These are phyloP conservation scores for Flaveria sonorensis DNA, from an alignment of 129 eudicot species.

Conservation along the genomic window DNA sequence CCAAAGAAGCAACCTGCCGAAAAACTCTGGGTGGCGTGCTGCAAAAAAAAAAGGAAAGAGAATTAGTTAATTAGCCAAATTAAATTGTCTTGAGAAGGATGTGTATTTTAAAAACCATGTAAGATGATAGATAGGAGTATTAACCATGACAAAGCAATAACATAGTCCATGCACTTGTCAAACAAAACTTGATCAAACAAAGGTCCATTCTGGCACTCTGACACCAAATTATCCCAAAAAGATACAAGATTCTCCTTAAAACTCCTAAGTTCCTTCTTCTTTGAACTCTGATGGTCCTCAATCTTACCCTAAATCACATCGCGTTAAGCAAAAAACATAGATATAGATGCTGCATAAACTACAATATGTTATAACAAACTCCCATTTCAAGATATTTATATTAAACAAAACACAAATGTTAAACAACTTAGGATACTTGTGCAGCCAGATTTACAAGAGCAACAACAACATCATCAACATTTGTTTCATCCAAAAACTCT, in stretches of 20 bases:
- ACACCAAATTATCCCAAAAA: conserved; percentile 85
- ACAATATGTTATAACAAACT: background rate
- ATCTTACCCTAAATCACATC: conserved; percentile 67
- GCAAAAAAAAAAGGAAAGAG: conserved; percentile 20
- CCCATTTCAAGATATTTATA: background rate
- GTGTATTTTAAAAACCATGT: conserved; percentile 15
- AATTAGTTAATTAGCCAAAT: conserved; percentile 22
- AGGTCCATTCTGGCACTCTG: conserved; percentile 91
- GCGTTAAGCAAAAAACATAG: conserved; percentile 46
- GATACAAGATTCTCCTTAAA: conserved; percentile 82
- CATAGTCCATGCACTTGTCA: conserved; percentile 92
- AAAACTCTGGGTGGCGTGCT: conserved; percentile 96
- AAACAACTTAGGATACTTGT: conserved; percentile 56
- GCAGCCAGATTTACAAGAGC: conserved; percentile 84
- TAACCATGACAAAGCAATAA: conserved; percentile 93
- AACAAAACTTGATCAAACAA: conserved; percentile 75
- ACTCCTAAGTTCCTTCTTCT: conserved; percentile 82
- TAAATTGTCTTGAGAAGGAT: conserved; percentile 8
- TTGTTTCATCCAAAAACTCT: conserved; percentile 77
- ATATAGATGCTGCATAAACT: conserved; percentile 10
- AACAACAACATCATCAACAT: conserved; percentile 92
- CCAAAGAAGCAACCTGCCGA: conserved; percentile 80
- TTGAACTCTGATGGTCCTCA: conserved; percentile 91
- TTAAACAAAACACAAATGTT: background rate
- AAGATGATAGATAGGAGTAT: conserved; percentile 28